Evolutionary conservation across 257 asterid species (phyloP), one percentile per base, ranked within the genome.

Genomic region (Paulownia fortunei): DNA sequence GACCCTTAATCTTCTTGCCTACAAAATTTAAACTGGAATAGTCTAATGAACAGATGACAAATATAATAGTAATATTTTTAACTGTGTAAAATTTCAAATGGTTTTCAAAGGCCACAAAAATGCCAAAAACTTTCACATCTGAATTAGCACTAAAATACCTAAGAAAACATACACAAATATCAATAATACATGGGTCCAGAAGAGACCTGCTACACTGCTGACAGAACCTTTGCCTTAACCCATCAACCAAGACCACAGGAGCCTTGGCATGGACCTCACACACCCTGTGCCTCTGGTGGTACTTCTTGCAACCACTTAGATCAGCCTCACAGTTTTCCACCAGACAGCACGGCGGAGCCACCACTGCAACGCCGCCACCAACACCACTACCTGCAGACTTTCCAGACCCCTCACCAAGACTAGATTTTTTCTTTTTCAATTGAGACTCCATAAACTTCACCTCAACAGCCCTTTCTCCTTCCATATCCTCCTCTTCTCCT

Each of bases 141-240:
- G 21, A 55, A 74, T 18, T 4, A 30, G 37, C 24, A 67, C 19
- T 32, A 62, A 62, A 16, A 34, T 32, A 64, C 21, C 7, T 5
- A 12, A 34, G 3, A 63, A 36, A 63, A 61, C 1, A 59, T 5
- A 62, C 44, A 15, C 13, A 62, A 32, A 27, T 62, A 18, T 2
- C 16, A 7, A 59, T 16, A 36, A 18, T 42, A 44, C n/a, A 74
- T n/a, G 27, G 58, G 36, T 23, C 73, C n/a, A 69, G 41, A 52
- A 54, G 12, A 63, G 63, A 88, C 91, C 92, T 90, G 90, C 95
- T 90, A 76, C 92, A 90, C 84, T 90, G 92, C 79, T 90, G 95
- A 59, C 95, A 90, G 81, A 90, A 90, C 78, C 96, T 79, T 58
- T 88, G 96, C 58, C 78, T 73, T 0, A 73, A 16, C 23, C 93